phyloP scores from a whole-genome alignment of 1,284 basidiomycete species.

The Cerioporus squamosus region DNA sequence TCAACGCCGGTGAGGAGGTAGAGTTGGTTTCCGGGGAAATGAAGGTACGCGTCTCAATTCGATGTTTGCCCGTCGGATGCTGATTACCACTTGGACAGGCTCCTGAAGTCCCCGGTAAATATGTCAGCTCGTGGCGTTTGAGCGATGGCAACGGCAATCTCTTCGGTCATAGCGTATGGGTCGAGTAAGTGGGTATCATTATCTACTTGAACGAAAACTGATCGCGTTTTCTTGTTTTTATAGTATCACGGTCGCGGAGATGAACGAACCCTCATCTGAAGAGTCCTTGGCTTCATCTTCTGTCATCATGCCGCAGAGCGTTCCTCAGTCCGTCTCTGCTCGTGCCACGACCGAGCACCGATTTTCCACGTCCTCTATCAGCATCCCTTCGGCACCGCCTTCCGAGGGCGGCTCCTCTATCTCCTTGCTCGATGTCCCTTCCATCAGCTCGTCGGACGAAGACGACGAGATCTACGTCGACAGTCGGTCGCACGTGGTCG shows the following conservation, averaged over 20 bases:
- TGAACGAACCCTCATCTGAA: conserved; percentile 40
- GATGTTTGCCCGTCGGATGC: not conserved
- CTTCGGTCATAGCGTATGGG: conserved; percentile 79
- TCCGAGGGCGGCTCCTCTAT: conserved; percentile 54
- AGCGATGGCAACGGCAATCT: conserved; percentile 57
- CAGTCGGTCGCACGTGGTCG: conserved; percentile 49
- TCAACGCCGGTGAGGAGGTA: conserved; percentile 57
- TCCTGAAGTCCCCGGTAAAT: conserved; percentile 72
- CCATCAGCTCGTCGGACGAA: conserved; percentile 46
- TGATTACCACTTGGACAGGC: conserved; percentile 45
- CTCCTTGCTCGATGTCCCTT: conserved; percentile 65
- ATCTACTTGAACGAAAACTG: too few relatives aligned
- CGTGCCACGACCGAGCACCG: conserved; percentile 26
- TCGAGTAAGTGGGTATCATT: conserved; percentile 54
- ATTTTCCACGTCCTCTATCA: conserved; percentile 30
- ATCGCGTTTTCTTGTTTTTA: not conserved
- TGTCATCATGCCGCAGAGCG: conserved; percentile 64
- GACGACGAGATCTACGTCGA: conserved; percentile 59
- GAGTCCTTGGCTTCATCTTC: conserved; percentile 67
- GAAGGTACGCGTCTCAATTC: conserved; percentile 49
- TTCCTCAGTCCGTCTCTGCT: conserved; percentile 24
- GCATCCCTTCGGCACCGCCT: conserved; percentile 40
- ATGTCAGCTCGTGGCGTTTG: conserved; percentile 78
- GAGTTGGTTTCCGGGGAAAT: conserved; percentile 76
- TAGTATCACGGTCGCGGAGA: conserved; percentile 69